These are phyloP conservation scores for Solanum bukasovii DNA, from an alignment of 257 asterid genomes.

Conservation along the genomic window DNA sequence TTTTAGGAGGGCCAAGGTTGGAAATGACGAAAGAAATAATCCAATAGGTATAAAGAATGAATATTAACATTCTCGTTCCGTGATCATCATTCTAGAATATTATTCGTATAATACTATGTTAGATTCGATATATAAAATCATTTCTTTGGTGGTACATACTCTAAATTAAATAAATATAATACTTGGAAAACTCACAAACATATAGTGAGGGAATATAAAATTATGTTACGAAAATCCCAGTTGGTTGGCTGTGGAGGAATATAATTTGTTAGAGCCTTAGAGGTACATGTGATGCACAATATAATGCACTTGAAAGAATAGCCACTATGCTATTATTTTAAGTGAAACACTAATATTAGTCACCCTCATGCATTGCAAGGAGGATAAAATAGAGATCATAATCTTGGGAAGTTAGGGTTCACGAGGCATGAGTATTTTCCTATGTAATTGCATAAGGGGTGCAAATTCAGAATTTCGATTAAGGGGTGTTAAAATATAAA, in stretches of 20 bases:
- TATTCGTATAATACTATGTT: neutral
- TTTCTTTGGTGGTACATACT: neutral
- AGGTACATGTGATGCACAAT: neutral
- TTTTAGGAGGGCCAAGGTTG: neutral
- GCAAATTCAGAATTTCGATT: neutral
- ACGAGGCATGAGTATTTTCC: neutral
- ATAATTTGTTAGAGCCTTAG: neutral
- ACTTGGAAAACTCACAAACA: neutral
- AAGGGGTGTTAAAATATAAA: too few relatives aligned
- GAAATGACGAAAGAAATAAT: neutral
- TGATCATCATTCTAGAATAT: neutral
- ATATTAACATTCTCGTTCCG: neutral
- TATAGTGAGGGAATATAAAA: neutral
- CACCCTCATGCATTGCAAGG: neutral
- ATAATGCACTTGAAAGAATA: neutral
- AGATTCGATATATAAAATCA: neutral
- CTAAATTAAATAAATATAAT: neutral
- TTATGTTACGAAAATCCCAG: neutral
- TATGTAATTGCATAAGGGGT: neutral
- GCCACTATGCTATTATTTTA: neutral
- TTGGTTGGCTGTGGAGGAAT: neutral
- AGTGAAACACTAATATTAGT: neutral
- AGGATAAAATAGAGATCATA: neutral
- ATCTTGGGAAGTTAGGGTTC: neutral
- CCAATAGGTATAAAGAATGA: neutral